Base-by-base conservation (phyloP, 345 rosid genomes). In the Ailanthus altissimus region DNA sequence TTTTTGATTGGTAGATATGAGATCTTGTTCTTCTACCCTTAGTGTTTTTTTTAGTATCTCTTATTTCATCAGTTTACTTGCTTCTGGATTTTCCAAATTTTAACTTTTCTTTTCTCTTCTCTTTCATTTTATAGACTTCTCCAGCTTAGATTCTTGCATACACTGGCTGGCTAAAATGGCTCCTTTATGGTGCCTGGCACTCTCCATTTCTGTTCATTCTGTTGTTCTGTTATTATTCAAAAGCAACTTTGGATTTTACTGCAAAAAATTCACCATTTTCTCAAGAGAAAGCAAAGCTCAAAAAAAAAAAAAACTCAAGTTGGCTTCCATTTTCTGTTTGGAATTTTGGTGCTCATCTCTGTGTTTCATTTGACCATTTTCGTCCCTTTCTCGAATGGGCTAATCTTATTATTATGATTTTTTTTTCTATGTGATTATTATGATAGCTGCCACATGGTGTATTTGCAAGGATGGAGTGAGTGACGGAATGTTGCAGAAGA, bases 371-470 rank as follows among this genome's bases (percentile, higher is more conserved):
- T 11, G 20, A 9, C 18, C 54, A 7, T n/a, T 16, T 56, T 32
- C 21, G 9, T 56, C 18, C 21, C 18, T 4, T 60, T 12, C 53
- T 20, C 25, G 23, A 8, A 67, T 28, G 20, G 36, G 70, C 21
- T 66, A 42, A 66, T 66, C 13, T 8, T 18, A 49, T n/a, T 2
- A n/a, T 0, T 49, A 12, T 9, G 5, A 18, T 0, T 5, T 23
- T 9, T 1, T 50, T 21, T 0, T 13, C 3, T 26, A 16, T 1
- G 14, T 63, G 61, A 42, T 81, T 28, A 28, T 60, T 21, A 53
- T 53, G 67, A 73, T 75, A 91, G 97, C 85, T 75, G 92, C 87
- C 40, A 58, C 85, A 56, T 93, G 98, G 98, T 96, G 99, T 78
- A 90, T 91, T 47, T 96, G 98, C 91, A 96, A 91, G 76, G 89